phyloP scores from a whole-genome alignment of 257 asterid genomes.

The Ocimum tenuiflorum region DNA sequence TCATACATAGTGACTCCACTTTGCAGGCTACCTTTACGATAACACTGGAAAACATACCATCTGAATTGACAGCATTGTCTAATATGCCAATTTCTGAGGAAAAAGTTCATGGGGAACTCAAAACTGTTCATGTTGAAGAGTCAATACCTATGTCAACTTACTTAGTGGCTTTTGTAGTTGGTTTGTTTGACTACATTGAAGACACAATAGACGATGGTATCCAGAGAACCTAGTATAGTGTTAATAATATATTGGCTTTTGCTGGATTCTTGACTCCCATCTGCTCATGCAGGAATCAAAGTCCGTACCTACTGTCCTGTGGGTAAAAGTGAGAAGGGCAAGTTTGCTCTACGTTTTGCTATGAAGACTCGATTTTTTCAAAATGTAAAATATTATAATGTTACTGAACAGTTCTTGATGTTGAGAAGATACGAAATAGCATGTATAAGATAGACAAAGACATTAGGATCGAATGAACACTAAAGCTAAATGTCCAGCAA shows the following conservation, averaged over 20 bases:
- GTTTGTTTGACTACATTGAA: slow-evolving; percentile 35
- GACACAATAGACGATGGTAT: slow-evolving; percentile 33
- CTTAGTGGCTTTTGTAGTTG: slow-evolving; percentile 40
- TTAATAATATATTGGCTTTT: not conserved
- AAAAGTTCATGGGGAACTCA: slow-evolving; percentile 18
- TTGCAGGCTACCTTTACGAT: slow-evolving; percentile 36
- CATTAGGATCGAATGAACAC: not conserved
- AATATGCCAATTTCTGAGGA: slow-evolving; percentile 39
- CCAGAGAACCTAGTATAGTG: not conserved
- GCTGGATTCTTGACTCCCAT: too few relatives aligned
- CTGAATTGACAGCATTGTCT: slow-evolving; percentile 35
- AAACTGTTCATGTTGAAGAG: slow-evolving; percentile 33
- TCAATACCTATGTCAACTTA: slow-evolving; percentile 36
- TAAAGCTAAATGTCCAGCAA: not conserved
- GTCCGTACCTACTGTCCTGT: slow-evolving; percentile 33
- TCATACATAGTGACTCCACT: not conserved
- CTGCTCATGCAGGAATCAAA: slow-evolving; percentile 25
- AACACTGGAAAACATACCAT: slow-evolving; percentile 31
- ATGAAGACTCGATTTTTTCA: slow-evolving; percentile 26
- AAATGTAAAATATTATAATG: slow-evolving; percentile 19
- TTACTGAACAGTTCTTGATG: not conserved
- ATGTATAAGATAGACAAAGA: not conserved
- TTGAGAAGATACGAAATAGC: not conserved
- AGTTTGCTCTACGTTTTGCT: slow-evolving; percentile 32
- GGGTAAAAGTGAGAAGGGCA: slow-evolving; percentile 35